A percentile compares a stretch with the other conserved stretches of the same genome.
These are phyloP conservation scores for Capronia americana DNA, from an alignment of 2,329 filamentous ascomycete species.

Conservation along the genomic window DNA sequence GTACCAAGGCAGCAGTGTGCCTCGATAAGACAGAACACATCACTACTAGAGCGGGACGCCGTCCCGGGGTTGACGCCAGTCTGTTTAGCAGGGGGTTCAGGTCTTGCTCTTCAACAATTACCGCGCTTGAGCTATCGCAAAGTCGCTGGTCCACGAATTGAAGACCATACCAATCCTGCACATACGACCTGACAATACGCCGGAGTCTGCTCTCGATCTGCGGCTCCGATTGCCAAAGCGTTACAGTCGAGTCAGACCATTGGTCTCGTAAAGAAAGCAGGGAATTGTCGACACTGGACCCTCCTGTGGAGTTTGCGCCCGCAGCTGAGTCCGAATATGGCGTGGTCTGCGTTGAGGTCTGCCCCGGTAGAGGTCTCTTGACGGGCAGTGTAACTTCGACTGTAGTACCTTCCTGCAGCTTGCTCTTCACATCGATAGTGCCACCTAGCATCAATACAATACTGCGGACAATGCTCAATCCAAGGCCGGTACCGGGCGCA, in stretches of 20 bases:
- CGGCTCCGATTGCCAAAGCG: conserved; percentile 19
- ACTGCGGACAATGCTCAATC: conserved; percentile 65
- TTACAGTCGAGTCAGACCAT: conserved; percentile 19
- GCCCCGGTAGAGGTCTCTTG: conserved; percentile 28
- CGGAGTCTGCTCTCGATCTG: conserved; percentile 10
- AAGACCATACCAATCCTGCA: conserved; percentile 29
- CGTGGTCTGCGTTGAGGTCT: conserved; percentile 26
- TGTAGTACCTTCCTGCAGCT: conserved; percentile 29
- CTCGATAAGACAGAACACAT: conserved; percentile 29
- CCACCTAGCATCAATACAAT: conserved; percentile 65
- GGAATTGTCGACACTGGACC: conserved; percentile 23
- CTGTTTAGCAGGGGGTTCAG: conserved; percentile 22
- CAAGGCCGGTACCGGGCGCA: conserved; percentile 66
- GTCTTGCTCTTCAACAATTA: conserved; percentile 30
- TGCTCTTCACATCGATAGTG: conserved; percentile 57
- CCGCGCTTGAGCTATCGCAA: conserved; percentile 20
- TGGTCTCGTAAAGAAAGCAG: conserved; percentile 18
- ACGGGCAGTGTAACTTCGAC: conserved; percentile 30
- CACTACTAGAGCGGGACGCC: conserved; percentile 24
- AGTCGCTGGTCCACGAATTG: conserved; percentile 23
- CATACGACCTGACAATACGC: conserved; percentile 21
- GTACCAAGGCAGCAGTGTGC: conserved; percentile 26
- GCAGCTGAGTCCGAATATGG: conserved; percentile 24
- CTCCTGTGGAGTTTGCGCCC: conserved; percentile 20
- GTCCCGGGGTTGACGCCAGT: conserved; percentile 14